phyloP scores from a whole-genome alignment of 1,139 yeast genomes.

The Taphrina wiesneri region DNA sequence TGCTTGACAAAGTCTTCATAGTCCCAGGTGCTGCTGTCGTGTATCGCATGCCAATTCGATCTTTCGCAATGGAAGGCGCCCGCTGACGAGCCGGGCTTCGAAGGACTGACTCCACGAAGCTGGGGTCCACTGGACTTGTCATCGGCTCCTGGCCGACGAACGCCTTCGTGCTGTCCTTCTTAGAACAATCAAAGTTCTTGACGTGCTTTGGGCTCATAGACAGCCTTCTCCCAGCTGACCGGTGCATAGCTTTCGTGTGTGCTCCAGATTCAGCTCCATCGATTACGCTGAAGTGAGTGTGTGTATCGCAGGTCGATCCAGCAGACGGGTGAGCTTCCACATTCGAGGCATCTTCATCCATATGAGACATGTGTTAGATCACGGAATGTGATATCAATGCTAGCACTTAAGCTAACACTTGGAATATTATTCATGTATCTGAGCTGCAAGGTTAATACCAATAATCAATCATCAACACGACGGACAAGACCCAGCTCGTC shows the following conservation, averaged over 20 bases:
- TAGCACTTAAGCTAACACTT: too few relatives aligned
- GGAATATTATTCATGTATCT: too few relatives aligned
- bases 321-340: background rate
- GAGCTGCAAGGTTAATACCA: too few relatives aligned
- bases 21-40: background rate
- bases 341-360: background rate
- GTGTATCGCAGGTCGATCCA: background rate
- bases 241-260: background rate
- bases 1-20: background rate
- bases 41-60: background rate
- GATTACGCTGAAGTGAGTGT: background rate
- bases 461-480: too few relatives aligned
- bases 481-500: too few relatives aligned
- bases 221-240: background rate
- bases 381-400: too few relatives aligned
- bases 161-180: background rate
- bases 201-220: background rate
- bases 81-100: background rate
- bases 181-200: background rate
- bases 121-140: slow-evolving; percentile 2
- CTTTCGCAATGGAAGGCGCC: background rate
- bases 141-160: background rate
- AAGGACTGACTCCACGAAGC: background rate
- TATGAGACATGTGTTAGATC: too few relatives aligned
- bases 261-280: background rate